These are phyloP conservation scores for Peronosclerospora sorghi DNA, from an alignment of 352 stramenopile species.

Conservation along the genomic window DNA sequence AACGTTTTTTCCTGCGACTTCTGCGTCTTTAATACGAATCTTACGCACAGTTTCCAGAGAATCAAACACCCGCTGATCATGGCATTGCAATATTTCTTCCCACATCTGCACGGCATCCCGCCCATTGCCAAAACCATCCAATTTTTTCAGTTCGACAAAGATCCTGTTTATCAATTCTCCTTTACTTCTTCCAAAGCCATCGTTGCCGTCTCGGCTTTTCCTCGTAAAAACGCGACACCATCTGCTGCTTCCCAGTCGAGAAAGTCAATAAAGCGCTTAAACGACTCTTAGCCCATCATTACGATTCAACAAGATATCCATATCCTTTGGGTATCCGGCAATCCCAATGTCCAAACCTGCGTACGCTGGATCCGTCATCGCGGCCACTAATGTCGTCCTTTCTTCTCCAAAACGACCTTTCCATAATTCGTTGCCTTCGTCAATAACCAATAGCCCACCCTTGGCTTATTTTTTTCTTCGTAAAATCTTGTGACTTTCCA, in stretches of 20 bases:
- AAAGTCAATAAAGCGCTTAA: conserved; percentile 89
- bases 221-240: conserved; percentile 50
- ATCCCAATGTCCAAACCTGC: conserved; percentile 85
- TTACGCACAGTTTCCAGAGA: conserved; percentile 33
- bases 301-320: conserved; percentile 82
- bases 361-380: conserved; percentile 81
- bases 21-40: conserved; percentile 35
- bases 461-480: too few relatives aligned
- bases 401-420: conserved; percentile 77
- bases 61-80: conserved; percentile 42
- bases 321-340: conserved; percentile 82
- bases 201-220: conserved; percentile 29
- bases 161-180: conserved; percentile 15
- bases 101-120: conserved; percentile 59
- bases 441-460: conserved; percentile 88
- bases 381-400: conserved; percentile 83
- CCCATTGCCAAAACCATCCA: conserved; percentile 64
- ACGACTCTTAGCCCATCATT: conserved; percentile 87
- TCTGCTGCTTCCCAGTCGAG: conserved; percentile 77
- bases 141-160: conserved; percentile 29
- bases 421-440: conserved; percentile 88
- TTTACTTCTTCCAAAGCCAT: conserved; percentile 26
- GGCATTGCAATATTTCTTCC: conserved; percentile 50
- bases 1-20: conserved; percentile 21
- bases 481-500: too few relatives aligned